Conservation (phyloP, 495 filamentous ascomycete species). For the Emericellopsis terricola region DNA sequence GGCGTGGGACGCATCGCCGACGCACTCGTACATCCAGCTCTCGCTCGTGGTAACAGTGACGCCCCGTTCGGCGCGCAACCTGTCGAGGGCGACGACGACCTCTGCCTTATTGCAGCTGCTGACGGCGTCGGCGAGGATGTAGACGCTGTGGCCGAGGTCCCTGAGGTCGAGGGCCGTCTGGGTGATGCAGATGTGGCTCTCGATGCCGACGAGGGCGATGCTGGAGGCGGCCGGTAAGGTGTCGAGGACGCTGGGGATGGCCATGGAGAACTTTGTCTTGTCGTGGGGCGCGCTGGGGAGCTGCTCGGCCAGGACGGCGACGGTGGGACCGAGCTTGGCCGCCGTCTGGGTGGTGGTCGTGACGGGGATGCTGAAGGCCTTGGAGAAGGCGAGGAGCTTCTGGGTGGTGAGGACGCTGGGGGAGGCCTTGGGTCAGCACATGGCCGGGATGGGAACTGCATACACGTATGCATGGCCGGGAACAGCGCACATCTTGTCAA, state of each 20-base stretch:
- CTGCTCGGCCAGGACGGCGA: conserved; percentile 40
- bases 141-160: conserved; percentile 57
- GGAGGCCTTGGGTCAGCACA: conserved; percentile 16
- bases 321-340: conserved; percentile 56
- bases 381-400: conserved; percentile 33
- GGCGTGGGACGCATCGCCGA: conserved; percentile 65
- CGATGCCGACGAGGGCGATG: conserved; percentile 67
- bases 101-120: conserved; percentile 72
- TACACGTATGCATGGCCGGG: background rate
- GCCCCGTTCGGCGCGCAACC: conserved; percentile 60
- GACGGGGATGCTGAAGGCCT: conserved; percentile 56
- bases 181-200: conserved; percentile 85
- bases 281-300: conserved; percentile 25
- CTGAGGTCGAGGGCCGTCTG: conserved; percentile 80
- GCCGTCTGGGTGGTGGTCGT: conserved; percentile 73
- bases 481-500: conserved; percentile 47
- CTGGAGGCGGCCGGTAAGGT: conserved; percentile 19
- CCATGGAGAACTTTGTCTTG: conserved; percentile 88
- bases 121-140: conserved; percentile 81
- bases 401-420: conserved; percentile 30
- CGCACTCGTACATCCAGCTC: conserved; percentile 78
- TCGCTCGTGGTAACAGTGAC: conserved; percentile 67
- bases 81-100: conserved; percentile 54
- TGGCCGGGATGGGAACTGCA: background rate
- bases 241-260: conserved; percentile 26